Evolutionary conservation across 1,284 basidiomycete species (phyloP), one percentile per base, ranked within the genome.

Genomic region (Athelia psychrophila): DNA sequence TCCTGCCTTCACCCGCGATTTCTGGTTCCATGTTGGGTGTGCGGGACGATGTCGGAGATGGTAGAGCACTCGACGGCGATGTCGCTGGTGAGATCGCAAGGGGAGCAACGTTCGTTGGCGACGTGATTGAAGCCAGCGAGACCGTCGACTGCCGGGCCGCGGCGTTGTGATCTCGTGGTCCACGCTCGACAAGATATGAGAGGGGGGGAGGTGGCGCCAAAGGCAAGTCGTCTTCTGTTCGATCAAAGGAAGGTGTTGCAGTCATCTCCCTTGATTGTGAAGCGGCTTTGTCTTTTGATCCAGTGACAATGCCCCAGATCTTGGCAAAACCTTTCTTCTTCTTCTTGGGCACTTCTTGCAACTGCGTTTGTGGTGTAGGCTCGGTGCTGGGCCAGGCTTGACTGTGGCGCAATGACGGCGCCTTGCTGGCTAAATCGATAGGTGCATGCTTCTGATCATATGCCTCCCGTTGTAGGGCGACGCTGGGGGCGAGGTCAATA

Each of bases 151-250:
- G 73, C 62, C 86, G 86, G 10, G 86, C 79, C 40, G 71, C 66
- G 44, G 62, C 58, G 38, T 66, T 68, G 30, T 70, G 73, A 44
- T 84, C 80, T 20, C 72, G 71, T 44, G 75, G 74, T n/a, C 79
- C 73, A 50, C 88, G 79, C 56, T 83, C 80, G 2, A 93, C 88
- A 35, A 95, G 79, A 70, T 92, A 93, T 0, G 89, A 90, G 52
- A 95, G 65, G 2, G 91, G 87, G 3, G 93, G 93, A 3, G 93
- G 93, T 1, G 93, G 93, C 2, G 88, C 84, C 33, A 95, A 74
- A 4, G 90, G 90, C 16, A 76, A 65, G 62, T 89, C 84, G 56
- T 91, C 88, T 5, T 42, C 38, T 22, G 38, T 22, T 42, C 38
- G 16, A 22, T 42, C 38, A 6, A 42, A 42, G 16, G 38, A 42